Evolutionary conservation across 148 eudicot species (phyloP), one percentile per base, ranked within the genome.

Genomic region (Persicaria tinctoria): DNA sequence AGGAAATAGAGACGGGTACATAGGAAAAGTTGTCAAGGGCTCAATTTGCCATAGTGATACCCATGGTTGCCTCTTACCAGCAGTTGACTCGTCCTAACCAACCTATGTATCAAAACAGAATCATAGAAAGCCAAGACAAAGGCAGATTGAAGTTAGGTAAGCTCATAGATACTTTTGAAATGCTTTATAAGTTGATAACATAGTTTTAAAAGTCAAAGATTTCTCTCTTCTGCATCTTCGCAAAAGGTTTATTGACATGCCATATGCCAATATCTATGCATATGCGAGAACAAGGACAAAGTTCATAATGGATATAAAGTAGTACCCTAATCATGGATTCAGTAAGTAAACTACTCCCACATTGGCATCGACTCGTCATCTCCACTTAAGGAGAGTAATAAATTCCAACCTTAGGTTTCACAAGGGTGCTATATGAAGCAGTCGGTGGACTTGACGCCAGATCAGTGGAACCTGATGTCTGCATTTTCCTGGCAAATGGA

Each of bases 1-100:
- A 71, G 99, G 99, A 82, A 96, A 92, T 75, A 92, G 86, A 44
- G 97, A 96, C 47, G 99, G 97, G 72, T 96, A 96, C 97, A 90
- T 84, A 44, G 96, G 91, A 87, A 79, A 78, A 77, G 74, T 75
- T 4, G 70, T 75, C 48, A 75, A 62, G n/a, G 70, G 77, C 47
- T 75, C 77, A 62, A 75, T 75, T 55, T 59, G 54, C 77, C 77
- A 75, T 60, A 75, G 27, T 3, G 77, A 75, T n/a, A 75, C 77
- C 3, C 77, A 32, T 46, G 77, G 77, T 20, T 75, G 77, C 54
- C 77, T 75, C 18, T 75, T 70, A 17, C 70, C 77, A 59, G 77
- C 77, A 38, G 77, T 75, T 45, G 77, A 75, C 45, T 75, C 77
- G 23, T 75, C 77, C 77, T 70, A 75, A 17, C 77, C 63, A 62